Evolutionary conservation across 1,284 basidiomycete species (phyloP).

Genomic region (Sphaerobolus stellatus): DNA sequence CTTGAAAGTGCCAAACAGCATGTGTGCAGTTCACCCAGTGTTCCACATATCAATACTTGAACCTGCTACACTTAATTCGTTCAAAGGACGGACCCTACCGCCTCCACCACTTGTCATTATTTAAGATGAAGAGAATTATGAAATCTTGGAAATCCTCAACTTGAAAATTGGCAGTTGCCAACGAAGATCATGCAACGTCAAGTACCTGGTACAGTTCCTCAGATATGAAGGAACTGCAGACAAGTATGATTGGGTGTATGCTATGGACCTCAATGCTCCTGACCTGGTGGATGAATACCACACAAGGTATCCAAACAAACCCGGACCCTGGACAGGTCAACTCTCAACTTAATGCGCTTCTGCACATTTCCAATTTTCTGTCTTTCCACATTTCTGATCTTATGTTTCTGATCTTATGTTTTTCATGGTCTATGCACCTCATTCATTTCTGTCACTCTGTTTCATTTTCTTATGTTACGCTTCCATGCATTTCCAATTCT

Average conservation of each 20-base stretch:
- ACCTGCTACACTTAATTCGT: slow-evolving; percentile 26
- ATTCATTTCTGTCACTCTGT: too few species aligned
- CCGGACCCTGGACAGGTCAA: too few species aligned
- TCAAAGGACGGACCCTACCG: slow-evolving; percentile 16
- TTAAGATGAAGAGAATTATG: slow-evolving; percentile 21
- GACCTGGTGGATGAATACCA: slow-evolving; percentile 4
- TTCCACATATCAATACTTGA: slow-evolving; percentile 43
- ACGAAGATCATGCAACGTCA: slow-evolving; percentile 5
- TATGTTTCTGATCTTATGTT: too few species aligned
- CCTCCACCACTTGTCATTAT: slow-evolving; percentile 29
- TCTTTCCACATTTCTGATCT: too few species aligned
- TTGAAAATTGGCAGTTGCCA: slow-evolving; percentile 14
- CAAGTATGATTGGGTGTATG: slow-evolving; percentile 17
- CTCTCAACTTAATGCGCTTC: too few species aligned
- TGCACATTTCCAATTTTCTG: too few species aligned
- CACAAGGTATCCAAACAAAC: slow-evolving; percentile 13
- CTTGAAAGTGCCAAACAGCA: not conserved
- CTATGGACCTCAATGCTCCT: not conserved
- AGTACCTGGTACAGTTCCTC: slow-evolving; percentile 20
- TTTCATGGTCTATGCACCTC: too few species aligned
- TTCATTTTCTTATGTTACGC: too few species aligned
- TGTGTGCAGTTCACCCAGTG: slow-evolving; percentile 25
- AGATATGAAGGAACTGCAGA: slow-evolving; percentile 23
- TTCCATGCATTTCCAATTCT: too few species aligned
- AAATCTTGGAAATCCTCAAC: slow-evolving; percentile 28